Conservation (phyloP, 176 grass and related monocot species). For the Oryza longistaminata region DNA sequence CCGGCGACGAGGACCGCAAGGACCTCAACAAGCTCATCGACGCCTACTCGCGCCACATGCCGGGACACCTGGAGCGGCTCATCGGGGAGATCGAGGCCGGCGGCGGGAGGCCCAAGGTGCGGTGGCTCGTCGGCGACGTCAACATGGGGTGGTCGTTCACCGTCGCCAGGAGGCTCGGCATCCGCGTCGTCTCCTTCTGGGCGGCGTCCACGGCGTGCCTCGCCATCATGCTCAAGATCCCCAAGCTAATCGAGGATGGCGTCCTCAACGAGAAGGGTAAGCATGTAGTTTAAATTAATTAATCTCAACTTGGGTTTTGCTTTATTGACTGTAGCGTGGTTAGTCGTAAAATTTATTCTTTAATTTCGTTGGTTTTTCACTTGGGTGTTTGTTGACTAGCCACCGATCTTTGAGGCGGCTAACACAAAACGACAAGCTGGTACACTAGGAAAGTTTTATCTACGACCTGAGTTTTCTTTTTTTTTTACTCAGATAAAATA, state of each 20-base stretch:
- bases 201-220: constrained; percentile 41
- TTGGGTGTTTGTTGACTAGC: not conserved
- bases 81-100: constrained; percentile 25
- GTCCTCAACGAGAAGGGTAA: constrained; percentile 62
- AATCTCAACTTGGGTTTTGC: not conserved
- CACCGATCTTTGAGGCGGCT: not conserved
- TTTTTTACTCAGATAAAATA: too few species aligned
- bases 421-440: not conserved
- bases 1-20: constrained; percentile 62
- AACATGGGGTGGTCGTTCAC: constrained; percentile 72
- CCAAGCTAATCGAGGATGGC: constrained; percentile 47
- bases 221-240: constrained; percentile 55
- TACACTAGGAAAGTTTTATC: not conserved
- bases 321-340: not conserved
- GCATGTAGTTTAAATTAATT: too few species aligned
- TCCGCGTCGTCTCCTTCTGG: constrained; percentile 52
- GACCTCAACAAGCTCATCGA: constrained; percentile 55
- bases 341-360: not conserved
- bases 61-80: constrained; percentile 31
- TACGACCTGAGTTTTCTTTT: too few species aligned
- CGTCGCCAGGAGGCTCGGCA: constrained; percentile 48
- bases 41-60: constrained; percentile 47
- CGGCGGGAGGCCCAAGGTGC: constrained; percentile 14
- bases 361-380: not conserved
- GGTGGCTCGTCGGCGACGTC: constrained; percentile 58